Evolutionary conservation across 164 flowering plant genomes (phyloP).

Genomic region (Tetrastigma voinierianum): DNA sequence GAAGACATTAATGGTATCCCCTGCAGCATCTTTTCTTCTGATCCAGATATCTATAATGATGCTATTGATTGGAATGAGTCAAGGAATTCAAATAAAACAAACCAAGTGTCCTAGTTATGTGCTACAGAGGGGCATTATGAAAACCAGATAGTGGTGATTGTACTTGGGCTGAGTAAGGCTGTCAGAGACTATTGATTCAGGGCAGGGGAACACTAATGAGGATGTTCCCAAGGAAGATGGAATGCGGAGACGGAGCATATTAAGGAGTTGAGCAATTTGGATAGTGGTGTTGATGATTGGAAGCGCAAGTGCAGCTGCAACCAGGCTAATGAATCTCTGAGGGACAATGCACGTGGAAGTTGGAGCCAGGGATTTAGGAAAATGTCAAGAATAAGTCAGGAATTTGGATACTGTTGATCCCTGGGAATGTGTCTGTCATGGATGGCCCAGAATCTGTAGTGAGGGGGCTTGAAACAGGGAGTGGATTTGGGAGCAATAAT

Average conservation of each 20-base stretch:
- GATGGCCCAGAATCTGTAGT: background rate
- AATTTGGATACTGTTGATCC: constrained; percentile 16
- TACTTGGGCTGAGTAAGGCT: no score
- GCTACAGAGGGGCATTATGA: no score
- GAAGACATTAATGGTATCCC: constrained; percentile 45
- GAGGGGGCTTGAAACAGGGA: constrained; percentile 28
- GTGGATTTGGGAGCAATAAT: constrained; percentile 9
- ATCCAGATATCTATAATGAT: constrained; percentile 61
- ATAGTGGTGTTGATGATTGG: constrained; percentile 34
- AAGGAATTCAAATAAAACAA: constrained; percentile 3
- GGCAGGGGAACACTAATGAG: no score
- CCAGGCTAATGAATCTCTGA: constrained; percentile 10
- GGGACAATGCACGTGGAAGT: constrained; percentile 26
- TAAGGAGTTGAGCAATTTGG: background rate
- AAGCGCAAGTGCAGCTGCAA: constrained; percentile 18
- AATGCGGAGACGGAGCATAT: no score
- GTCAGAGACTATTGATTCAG: no score
- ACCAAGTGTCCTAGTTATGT: no score
- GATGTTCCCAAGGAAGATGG: no score
- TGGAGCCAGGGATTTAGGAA: constrained; percentile 13
- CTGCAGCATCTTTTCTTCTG: constrained; percentile 42
- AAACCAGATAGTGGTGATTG: no score
- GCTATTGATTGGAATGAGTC: constrained; percentile 49
- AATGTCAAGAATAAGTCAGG: background rate
- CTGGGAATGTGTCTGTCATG: constrained; percentile 27